phyloP scores from a whole-genome alignment of 176 grass and related monocot genomes.

The Hyparrhenia diplandra region DNA sequence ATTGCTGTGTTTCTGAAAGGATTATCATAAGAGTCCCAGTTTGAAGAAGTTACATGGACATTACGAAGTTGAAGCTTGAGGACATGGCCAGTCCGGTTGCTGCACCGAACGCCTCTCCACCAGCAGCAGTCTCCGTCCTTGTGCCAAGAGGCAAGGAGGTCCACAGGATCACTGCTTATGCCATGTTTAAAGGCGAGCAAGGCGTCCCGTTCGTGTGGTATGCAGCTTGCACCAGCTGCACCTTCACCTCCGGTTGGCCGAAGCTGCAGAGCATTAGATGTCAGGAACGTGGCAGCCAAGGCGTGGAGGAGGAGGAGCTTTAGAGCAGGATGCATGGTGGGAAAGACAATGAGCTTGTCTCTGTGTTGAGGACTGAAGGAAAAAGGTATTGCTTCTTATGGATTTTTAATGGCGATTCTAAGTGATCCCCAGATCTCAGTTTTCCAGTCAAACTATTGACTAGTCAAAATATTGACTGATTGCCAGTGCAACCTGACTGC shows the following conservation, averaged over 20 bases:
- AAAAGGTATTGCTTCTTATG: too few species aligned
- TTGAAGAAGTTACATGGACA: not conserved
- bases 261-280: not conserved
- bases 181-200: slow-evolving; percentile 29
- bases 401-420: too few species aligned
- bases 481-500: too few species aligned
- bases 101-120: slow-evolving; percentile 24
- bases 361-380: not conserved
- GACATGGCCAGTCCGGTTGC: slow-evolving; percentile 4
- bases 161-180: not conserved
- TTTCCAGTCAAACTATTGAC: too few species aligned
- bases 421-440: too few species aligned
- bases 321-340: not conserved
- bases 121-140: slow-evolving; percentile 13
- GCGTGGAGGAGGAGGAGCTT: not conserved
- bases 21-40: too few species aligned
- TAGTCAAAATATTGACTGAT: too few species aligned
- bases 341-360: not conserved
- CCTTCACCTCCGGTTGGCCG: not conserved
- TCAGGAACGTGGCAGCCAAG: not conserved
- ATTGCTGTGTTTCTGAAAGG: not conserved
- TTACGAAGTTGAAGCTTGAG: slow-evolving; percentile 12
- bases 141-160: slow-evolving; percentile 24
- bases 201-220: not conserved
- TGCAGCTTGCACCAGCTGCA: not conserved